Evolutionary conservation across 2,329 filamentous ascomycete species (phyloP).

Genomic region (Xylaria sp.): DNA sequence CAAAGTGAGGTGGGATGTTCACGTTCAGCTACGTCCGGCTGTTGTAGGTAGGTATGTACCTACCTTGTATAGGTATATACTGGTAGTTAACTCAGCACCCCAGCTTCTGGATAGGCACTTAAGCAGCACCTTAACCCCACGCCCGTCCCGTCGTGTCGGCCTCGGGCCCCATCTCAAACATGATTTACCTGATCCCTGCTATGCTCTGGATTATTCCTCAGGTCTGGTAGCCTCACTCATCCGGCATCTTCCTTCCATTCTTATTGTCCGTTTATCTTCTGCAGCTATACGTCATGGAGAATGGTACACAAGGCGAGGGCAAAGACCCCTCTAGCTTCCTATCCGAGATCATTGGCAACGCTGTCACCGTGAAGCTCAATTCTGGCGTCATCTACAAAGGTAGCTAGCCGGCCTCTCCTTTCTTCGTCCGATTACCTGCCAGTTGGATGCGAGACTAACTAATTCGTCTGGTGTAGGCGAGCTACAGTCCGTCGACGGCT

Average conservation of each 20-base stretch:
- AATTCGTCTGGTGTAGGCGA: constrained; percentile 70
- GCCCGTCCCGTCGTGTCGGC: constrained; percentile 5
- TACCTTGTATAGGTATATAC: not conserved
- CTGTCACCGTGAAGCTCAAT: constrained; percentile 97
- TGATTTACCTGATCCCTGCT: constrained; percentile 24
- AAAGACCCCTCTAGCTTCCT: constrained; percentile 95
- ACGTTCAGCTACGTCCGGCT: not conserved
- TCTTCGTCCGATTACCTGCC: not conserved
- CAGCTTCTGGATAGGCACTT: not conserved
- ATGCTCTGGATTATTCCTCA: not conserved
- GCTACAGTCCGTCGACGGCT: constrained; percentile 95
- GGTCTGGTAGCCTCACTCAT: constrained; percentile 9
- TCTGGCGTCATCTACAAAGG: constrained; percentile 99
- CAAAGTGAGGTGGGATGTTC: not conserved
- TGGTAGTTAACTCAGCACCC: constrained; percentile 25
- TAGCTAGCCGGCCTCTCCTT: constrained; percentile 52
- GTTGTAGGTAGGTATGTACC: not conserved
- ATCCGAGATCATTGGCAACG: constrained; percentile 91
- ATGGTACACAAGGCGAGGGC: constrained; percentile 76
- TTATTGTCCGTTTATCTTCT: not conserved
- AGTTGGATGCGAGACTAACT: constrained; percentile 34
- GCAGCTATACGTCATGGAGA: constrained; percentile 71
- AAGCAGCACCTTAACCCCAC: constrained; percentile 11
- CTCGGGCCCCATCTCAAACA: constrained; percentile 1
- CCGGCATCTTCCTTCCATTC: constrained; percentile 8